Conservation (phyloP, 2,329 filamentous ascomycete species). For the Orbilia oligospora region DNA sequence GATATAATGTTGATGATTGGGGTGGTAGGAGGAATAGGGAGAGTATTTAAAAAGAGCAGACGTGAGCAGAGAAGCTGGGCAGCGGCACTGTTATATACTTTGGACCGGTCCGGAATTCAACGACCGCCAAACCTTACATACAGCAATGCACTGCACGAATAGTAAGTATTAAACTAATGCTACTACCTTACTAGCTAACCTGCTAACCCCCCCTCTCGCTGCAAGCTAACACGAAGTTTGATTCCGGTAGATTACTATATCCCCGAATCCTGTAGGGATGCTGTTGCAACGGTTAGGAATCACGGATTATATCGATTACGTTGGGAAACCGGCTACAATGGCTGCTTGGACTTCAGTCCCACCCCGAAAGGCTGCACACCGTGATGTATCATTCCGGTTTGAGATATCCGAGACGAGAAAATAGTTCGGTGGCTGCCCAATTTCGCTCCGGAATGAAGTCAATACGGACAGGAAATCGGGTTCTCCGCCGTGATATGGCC, state of each 20-base stretch:
- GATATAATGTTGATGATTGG: not conserved
- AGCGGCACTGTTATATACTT: conserved; percentile 53
- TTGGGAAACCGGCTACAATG: conserved; percentile 42
- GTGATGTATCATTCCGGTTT: conserved; percentile 41
- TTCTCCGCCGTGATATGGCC: not conserved
- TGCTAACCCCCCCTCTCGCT: not conserved
- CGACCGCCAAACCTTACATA: conserved; percentile 28
- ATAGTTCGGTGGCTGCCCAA: conserved; percentile 41
- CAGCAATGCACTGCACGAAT: not conserved
- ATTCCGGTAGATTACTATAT: conserved; percentile 33
- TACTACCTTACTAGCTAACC: not conserved
- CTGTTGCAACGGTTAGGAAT: conserved; percentile 21
- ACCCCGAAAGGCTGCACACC: conserved; percentile 27
- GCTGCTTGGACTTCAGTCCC: conserved; percentile 41
- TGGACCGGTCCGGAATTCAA: conserved; percentile 14
- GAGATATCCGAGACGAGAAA: conserved; percentile 56
- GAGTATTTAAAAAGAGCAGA: not conserved
- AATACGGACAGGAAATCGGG: not conserved
- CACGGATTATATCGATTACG: conserved; percentile 48
- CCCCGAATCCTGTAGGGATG: conserved; percentile 26
- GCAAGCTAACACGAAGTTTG: conserved; percentile 17
- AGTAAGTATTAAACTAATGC: not conserved
- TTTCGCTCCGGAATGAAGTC: conserved; percentile 41
- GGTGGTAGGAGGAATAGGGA: not conserved
- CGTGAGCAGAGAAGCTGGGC: conserved; percentile 27